Evolutionary conservation across 2,329 filamentous ascomycete species (phyloP), one percentile per base, ranked within the genome.

Genomic region (Westerdykella aurantiaca): DNA sequence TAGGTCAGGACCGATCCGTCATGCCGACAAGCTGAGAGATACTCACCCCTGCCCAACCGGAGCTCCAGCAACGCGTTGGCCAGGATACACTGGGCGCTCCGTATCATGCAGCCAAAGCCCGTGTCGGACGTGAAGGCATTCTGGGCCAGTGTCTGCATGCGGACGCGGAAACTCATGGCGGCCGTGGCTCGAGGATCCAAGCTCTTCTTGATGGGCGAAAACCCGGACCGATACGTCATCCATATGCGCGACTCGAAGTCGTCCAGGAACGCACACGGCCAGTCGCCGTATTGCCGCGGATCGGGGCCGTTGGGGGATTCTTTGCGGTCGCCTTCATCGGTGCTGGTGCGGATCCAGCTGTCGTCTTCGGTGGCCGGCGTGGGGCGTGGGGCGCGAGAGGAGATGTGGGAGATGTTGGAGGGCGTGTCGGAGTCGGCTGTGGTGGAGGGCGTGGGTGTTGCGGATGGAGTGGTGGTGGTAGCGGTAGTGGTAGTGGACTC

Each of bases 81-180:
- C 34, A 98, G 74, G 21, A 98, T 75, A 59, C 88, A 91, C 71
- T 98, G 93, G 3, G 93, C 93, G 5, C 91, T 96, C 47, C 93
- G 78, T 56, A 98, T 97, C 93, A 98, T 98, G 63, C 93, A 98
- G 0, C 93, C 93, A 89, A 94, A 98, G 41, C 93, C 93, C 9
- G 88, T 90, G 65, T 98, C 93, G 2, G 88, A 91, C 10, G 88
- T 86, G 68, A 97, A 98, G 4, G 87, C 89, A 21, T 77, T 76
- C 45, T 87, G 80, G 39, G 95, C 88, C 5, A 97, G 85, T 42
- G 77, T 90, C 59, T 89, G 86, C 54, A 97, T 74, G 40, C 89
- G 83, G 68, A 95, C 91, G 1, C 87, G 75, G 45, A 97, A 80
- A 3, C 88, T 94, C 72, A 97, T 80, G 6, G 81, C 74, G 4